Evolutionary conservation across 176 grass and related monocot genomes (phyloP), one percentile per base, ranked within the genome.

Genomic region (Zoysia japonica): DNA sequence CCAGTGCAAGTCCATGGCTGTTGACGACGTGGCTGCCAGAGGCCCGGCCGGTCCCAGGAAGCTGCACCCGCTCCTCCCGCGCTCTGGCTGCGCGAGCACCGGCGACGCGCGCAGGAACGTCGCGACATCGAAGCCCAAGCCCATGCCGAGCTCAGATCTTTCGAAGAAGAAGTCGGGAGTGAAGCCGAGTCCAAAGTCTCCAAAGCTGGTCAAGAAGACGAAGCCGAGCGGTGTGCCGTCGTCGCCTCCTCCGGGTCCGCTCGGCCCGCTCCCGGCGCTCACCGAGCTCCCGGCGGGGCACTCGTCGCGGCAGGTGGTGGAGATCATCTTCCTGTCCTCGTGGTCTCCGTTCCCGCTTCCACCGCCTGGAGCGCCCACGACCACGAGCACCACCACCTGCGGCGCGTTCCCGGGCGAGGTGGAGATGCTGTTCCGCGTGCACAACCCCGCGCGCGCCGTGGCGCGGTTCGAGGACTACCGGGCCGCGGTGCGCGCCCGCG

Each of bases 351-450:
- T 68, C 0, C 74, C 78, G 61, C 0, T 46, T 12, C 65, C 38
- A 37, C 1, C 68, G 7, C 43, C 17, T 14, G 74, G 62, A 6
- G 10, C 52, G 46, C 19, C 37, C 11, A 16, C 17, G 28, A 28
- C 28, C 28, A 28, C 28, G 28, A 28, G 28, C 17, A 11, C 12
- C 14, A 13, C n/a, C 45, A 75, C 7, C 20, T 13, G 20, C 55
- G 17, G 19, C 80, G 63, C 63, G 51, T 97, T 93, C 41, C 42
- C 94, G 2, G 91, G 91, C 17, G 84, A 84, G 75, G 90, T 97
- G 68, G 91, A 97, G 89, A 94, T 94, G 91, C 80, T 97, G 82
- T 97, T 97, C 82, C 91, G 94, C 52, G 89, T 97, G 19, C 94
- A 94, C 87, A 94, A 88, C 72, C 85, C 92, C 5, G 66, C 85